Conservation (phyloP, 108 stramenopile species). For the Nannochloropsis salina region DNA sequence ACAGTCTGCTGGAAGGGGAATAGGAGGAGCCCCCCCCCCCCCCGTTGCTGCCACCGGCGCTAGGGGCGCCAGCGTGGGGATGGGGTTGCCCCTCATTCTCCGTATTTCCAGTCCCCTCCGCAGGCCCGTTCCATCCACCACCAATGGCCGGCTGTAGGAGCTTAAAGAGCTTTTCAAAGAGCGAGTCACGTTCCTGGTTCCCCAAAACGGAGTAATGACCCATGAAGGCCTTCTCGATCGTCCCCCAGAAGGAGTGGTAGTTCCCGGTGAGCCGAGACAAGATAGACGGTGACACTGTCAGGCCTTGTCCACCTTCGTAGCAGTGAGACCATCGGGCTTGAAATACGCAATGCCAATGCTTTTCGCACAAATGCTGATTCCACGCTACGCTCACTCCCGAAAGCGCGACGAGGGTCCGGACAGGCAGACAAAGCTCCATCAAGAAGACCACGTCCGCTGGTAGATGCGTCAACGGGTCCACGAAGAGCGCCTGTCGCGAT, state of each 20-base stretch:
- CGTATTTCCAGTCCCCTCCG: neutral
- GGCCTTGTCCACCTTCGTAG: conserved; percentile 12
- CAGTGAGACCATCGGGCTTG: conserved; percentile 1
- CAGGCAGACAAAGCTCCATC: neutral
- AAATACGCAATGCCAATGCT: neutral
- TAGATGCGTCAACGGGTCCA: neutral
- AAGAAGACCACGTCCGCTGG: neutral
- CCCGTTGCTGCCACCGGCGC: neutral
- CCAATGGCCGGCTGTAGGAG: neutral
- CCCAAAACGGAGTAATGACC: neutral
- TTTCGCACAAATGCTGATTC: conserved; percentile 8
- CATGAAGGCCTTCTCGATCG: conserved; percentile 29
- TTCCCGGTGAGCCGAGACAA: conserved; percentile 8
- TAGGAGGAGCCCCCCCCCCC: neutral
- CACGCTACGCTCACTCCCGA: neutral
- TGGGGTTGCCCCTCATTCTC: neutral
- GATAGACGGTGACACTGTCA: neutral
- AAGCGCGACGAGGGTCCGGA: neutral
- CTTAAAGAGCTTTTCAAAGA: conserved; percentile 17
- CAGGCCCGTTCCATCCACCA: neutral
- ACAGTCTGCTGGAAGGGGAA: neutral
- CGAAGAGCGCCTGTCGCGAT: neutral
- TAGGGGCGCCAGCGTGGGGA: neutral
- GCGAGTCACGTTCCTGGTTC: neutral
- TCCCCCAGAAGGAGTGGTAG: conserved; percentile 23